Evolutionary conservation across 306 rosid species (phyloP).

Genomic region (Amphicarpaea edgeworthii): DNA sequence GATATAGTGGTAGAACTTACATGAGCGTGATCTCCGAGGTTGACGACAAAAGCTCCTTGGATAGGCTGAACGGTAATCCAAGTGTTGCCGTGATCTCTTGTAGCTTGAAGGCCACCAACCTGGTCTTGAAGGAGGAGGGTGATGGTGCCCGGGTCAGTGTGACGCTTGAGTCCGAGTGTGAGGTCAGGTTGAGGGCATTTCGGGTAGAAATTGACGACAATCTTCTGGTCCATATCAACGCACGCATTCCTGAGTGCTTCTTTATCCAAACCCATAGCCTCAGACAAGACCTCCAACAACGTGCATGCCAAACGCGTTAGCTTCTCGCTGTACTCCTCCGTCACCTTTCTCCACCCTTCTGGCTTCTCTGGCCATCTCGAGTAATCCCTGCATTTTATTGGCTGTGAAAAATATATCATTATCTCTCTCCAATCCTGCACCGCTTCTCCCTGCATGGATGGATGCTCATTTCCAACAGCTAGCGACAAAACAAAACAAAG

Average conservation of each 20-base stretch:
- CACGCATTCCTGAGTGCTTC: slow-evolving; percentile 75
- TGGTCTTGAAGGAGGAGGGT: slow-evolving; percentile 78
- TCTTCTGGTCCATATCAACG: slow-evolving; percentile 85
- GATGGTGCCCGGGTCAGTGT: slow-evolving; percentile 85
- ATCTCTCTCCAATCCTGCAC: slow-evolving; percentile 88
- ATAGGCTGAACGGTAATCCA: slow-evolving; percentile 90
- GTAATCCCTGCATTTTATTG: slow-evolving; percentile 61
- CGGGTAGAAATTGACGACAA: slow-evolving; percentile 80
- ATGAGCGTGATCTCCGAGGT: slow-evolving; percentile 84
- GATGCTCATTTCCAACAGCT: too few species aligned
- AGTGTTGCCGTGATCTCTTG: slow-evolving; percentile 67
- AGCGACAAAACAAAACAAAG: too few species aligned
- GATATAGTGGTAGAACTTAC: too few species aligned
- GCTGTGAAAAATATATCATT: slow-evolving; percentile 74
- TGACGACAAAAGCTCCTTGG: slow-evolving; percentile 76
- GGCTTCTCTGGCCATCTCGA: slow-evolving; percentile 88
- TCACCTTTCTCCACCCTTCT: slow-evolving; percentile 66
- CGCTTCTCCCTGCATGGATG: slow-evolving; percentile 76
- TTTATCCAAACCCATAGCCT: slow-evolving; percentile 79
- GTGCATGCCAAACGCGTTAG: slow-evolving; percentile 71
- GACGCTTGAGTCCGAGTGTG: slow-evolving; percentile 81
- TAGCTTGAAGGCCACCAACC: slow-evolving; percentile 84
- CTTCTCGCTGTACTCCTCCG: slow-evolving; percentile 69
- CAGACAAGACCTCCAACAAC: slow-evolving; percentile 70
- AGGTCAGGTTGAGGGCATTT: slow-evolving; percentile 86